Evolutionary conservation across 1,284 basidiomycete species (phyloP).

Genomic region (Rhodotorula sp.): DNA sequence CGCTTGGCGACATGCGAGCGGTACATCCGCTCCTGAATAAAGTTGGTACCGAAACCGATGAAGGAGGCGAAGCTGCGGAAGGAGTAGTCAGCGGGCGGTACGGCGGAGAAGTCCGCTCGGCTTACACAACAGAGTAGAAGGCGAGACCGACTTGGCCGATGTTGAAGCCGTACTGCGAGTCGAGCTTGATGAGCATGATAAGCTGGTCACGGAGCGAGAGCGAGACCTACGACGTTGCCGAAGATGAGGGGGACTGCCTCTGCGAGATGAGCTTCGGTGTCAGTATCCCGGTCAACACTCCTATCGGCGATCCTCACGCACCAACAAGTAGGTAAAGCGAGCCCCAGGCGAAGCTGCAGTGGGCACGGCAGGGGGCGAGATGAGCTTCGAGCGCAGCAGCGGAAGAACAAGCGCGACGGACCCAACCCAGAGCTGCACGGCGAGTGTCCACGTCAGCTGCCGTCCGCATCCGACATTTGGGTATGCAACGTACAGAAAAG

Average conservation of each 20-base stretch:
- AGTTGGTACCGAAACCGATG: slow-evolving; percentile 28
- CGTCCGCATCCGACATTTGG: too few species aligned
- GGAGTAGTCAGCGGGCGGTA: background rate
- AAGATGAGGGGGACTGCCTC: slow-evolving; percentile 38
- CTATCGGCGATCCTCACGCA: slow-evolving; percentile 20
- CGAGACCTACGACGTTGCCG: slow-evolving; percentile 12
- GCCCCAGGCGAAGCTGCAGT: slow-evolving; percentile 20
- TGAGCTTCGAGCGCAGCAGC: background rate
- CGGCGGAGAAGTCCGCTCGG: background rate
- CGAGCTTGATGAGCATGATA: background rate
- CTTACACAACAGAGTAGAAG: slow-evolving; percentile 31
- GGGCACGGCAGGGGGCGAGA: too few species aligned
- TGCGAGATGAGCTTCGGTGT: background rate
- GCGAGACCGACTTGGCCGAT: slow-evolving; percentile 32
- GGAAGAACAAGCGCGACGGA: background rate
- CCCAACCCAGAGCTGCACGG: slow-evolving; percentile 13
- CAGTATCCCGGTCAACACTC: background rate
- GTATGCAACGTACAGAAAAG: slow-evolving; percentile 19
- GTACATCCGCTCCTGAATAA: slow-evolving; percentile 54
- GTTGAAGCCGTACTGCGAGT: slow-evolving; percentile 31
- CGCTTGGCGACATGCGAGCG: slow-evolving; percentile 54
- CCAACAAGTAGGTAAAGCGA: slow-evolving; percentile 23
- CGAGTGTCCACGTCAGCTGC: background rate
- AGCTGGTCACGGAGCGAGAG: too few species aligned
- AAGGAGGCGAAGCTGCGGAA: slow-evolving; percentile 24